Evolutionary conservation across 2,329 filamentous ascomycete genomes (phyloP).

Genomic region (Fusarium chlamydosporum): DNA sequence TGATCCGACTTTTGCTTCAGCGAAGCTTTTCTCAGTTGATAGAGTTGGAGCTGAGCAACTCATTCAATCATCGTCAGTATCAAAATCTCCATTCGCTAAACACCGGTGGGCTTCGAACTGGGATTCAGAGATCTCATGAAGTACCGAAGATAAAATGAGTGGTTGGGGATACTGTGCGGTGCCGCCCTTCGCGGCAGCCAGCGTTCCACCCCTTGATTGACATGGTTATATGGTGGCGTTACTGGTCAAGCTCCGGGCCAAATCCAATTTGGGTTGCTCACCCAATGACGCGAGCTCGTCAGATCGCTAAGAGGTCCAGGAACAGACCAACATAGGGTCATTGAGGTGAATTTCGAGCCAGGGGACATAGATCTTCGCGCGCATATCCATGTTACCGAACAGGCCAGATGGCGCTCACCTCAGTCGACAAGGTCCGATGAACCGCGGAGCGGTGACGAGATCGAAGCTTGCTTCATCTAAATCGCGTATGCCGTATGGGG

Average conservation of each 20-base stretch:
- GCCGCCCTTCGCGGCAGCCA: slow-evolving; percentile 27
- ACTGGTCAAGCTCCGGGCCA: slow-evolving; percentile 34
- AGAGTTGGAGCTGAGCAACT: slow-evolving; percentile 27
- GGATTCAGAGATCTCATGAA: slow-evolving; percentile 3
- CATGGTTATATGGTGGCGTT: slow-evolving; percentile 46
- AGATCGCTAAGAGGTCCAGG: slow-evolving; percentile 26
- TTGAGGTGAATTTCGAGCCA: slow-evolving; percentile 20
- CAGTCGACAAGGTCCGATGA: slow-evolving; percentile 39
- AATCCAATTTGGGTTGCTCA: slow-evolving; percentile 35
- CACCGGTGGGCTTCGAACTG: slow-evolving; percentile 13
- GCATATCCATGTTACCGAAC: slow-evolving; percentile 17
- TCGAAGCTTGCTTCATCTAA: slow-evolving; percentile 40
- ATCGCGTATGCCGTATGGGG: slow-evolving; percentile 26
- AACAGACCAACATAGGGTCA: slow-evolving; percentile 35
- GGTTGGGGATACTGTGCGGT: slow-evolving; percentile 37
- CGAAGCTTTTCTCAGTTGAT: slow-evolving; percentile 8
- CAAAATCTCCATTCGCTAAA: slow-evolving; percentile 2
- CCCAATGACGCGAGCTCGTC: slow-evolving; percentile 32
- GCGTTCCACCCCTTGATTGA: slow-evolving; percentile 40
- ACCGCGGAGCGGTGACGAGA: slow-evolving; percentile 40
- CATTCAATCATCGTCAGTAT: slow-evolving; percentile 14
- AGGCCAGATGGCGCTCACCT: slow-evolving; percentile 36
- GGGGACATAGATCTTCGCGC: slow-evolving; percentile 19
- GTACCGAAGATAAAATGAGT: slow-evolving; percentile 15
- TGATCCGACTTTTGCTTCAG: slow-evolving; percentile 20